phyloP scores from a whole-genome alignment of 257 asterid genomes.

The Plantago major region DNA sequence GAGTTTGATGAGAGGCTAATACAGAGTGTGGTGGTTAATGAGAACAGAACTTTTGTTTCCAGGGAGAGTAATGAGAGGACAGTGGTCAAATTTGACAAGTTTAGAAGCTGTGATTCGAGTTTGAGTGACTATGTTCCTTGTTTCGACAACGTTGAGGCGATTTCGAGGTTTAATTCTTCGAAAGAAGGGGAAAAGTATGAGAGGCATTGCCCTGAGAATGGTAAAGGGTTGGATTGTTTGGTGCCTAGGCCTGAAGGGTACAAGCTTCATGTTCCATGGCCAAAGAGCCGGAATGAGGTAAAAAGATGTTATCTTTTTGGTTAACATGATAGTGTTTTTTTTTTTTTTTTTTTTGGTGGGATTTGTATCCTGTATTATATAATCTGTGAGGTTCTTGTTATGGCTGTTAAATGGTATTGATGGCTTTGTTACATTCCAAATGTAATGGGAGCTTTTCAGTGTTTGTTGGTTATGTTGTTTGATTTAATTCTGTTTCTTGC shows the following conservation, averaged over 20 bases:
- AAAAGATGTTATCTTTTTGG: too few species aligned
- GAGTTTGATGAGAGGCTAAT: constrained; percentile 42
- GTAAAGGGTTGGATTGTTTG: constrained; percentile 44
- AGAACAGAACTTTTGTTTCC: constrained; percentile 14
- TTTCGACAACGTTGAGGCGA: constrained; percentile 34
- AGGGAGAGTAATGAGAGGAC: constrained; percentile 21
- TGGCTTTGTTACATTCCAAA: too few species aligned
- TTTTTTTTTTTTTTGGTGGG: too few species aligned
- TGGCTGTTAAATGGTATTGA: too few species aligned
- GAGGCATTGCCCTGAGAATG: constrained; percentile 42
- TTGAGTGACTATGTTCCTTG: constrained; percentile 43
- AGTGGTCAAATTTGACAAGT: constrained; percentile 37
- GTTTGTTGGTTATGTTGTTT: too few species aligned
- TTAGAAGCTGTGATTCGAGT: constrained; percentile 40
- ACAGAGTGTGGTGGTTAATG: constrained; percentile 33
- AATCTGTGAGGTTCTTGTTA: too few species aligned
- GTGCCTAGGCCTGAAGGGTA: constrained; percentile 56
- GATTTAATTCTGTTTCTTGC: too few species aligned
- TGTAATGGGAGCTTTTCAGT: too few species aligned
- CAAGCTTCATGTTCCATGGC: constrained; percentile 61
- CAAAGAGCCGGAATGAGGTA: constrained; percentile 63
- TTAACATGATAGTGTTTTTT: too few species aligned
- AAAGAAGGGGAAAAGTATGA: constrained; percentile 18
- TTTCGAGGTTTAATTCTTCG: constrained; percentile 26
- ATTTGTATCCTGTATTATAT: too few species aligned